Evolutionary conservation across 352 stramenopile species (phyloP).

Genomic region (Phytopythium oedochilum): DNA sequence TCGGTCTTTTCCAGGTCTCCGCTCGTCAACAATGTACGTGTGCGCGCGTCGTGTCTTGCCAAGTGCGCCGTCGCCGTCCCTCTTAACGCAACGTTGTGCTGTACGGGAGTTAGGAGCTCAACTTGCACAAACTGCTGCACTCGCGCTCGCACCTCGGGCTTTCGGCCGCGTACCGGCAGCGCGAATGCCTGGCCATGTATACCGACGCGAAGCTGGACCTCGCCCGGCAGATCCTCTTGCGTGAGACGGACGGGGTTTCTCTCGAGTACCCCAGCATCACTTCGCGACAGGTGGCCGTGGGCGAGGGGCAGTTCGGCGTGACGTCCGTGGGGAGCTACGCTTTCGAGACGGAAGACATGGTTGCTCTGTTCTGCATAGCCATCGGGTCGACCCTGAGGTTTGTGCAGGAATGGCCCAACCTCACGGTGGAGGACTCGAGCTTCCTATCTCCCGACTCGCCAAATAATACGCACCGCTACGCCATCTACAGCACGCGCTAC

Average conservation of each 20-base stretch:
- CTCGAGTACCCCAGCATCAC: constrained; percentile 21
- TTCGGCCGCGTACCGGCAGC: constrained; percentile 19
- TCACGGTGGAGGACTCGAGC: constrained; percentile 1
- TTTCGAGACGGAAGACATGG: constrained; percentile 9
- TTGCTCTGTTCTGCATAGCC: constrained; percentile 2
- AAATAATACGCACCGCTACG: constrained; percentile 1
- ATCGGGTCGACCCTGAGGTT: not conserved
- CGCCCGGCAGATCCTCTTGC: constrained; percentile 31
- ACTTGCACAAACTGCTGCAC: constrained; percentile 36
- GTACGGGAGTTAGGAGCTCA: constrained; percentile 28
- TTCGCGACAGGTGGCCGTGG: constrained; percentile 23
- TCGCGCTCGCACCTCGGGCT: constrained; percentile 28
- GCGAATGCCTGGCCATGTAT: constrained; percentile 27
- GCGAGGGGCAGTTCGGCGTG: constrained; percentile 10
- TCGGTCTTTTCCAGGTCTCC: constrained; percentile 18
- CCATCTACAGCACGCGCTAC: not conserved
- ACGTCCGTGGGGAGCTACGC: constrained; percentile 8
- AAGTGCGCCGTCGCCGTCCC: too few relatives aligned
- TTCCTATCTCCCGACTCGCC: not conserved
- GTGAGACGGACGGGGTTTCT: constrained; percentile 30
- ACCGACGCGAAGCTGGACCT: constrained; percentile 29
- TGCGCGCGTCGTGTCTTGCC: too few relatives aligned
- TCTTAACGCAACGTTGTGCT: too few relatives aligned
- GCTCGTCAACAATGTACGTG: constrained; percentile 10
- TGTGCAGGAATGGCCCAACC: constrained; percentile 7